Conservation (phyloP, 768 basidiomycete species). For the Infundibulicybe gibba region DNA sequence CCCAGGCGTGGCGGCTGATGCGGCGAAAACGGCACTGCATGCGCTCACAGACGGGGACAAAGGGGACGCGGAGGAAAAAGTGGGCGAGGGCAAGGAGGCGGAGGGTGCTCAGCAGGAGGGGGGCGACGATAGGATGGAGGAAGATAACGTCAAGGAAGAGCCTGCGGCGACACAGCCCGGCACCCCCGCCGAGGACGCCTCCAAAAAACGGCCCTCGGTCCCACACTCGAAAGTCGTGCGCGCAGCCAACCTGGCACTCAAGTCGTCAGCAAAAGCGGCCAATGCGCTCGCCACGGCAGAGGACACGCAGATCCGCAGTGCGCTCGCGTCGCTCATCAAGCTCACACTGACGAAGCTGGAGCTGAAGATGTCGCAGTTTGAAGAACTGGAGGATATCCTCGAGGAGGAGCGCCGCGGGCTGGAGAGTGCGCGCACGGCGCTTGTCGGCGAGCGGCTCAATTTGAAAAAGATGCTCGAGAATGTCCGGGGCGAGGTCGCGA, state of each 20-base stretch:
- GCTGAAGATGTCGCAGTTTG: conserved; percentile 92
- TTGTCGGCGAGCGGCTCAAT: conserved; percentile 76
- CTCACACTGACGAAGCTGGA: conserved; percentile 86
- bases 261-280: conserved; percentile 86
- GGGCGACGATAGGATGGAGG: conserved; percentile 44
- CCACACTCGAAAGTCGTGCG: conserved; percentile 75
- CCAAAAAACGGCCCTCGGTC: conserved; percentile 36
- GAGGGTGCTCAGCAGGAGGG: conserved; percentile 22
- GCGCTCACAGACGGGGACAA: conserved; percentile 67
- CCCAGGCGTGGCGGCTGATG: conserved; percentile 88
- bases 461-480: conserved; percentile 70
- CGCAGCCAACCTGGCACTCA: conserved; percentile 85
- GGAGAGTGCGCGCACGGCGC: conserved; percentile 75
- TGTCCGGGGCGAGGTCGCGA: conserved; percentile 61
- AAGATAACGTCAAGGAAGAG: conserved; percentile 29
- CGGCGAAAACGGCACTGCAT: conserved; percentile 86
- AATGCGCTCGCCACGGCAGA: conserved; percentile 77
- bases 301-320: conserved; percentile 72
- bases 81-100: conserved; percentile 26
- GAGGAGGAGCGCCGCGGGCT: conserved; percentile 87
- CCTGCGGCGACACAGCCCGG: conserved; percentile 17
- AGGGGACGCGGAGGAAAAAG: conserved; percentile 26
- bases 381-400: conserved; percentile 86
- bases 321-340: conserved; percentile 83
- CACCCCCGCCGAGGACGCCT: conserved; percentile 19